A percentile compares a stretch with the other conserved stretches of the same genome.
phyloP scores from a whole-genome alignment of 2,329 filamentous ascomycete genomes.

The Botryotinia calthae region DNA sequence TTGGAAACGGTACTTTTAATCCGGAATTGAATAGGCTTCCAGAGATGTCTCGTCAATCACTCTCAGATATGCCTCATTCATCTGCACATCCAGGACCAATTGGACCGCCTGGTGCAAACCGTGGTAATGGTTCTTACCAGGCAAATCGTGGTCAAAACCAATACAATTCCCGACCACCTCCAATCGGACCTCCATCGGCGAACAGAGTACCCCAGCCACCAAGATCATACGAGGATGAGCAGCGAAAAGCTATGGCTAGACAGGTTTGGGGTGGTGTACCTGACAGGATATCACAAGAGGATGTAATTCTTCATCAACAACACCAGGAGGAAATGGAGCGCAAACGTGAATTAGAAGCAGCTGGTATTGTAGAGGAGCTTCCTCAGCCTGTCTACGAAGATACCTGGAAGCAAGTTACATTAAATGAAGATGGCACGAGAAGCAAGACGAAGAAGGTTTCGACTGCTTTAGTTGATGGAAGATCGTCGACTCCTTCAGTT shows the following conservation, averaged over 20 bases:
- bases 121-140: slow-evolving; percentile 33
- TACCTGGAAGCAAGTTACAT: slow-evolving; percentile 35
- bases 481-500: slow-evolving; percentile 22
- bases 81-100: slow-evolving; percentile 38
- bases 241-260: slow-evolving; percentile 22
- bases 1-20: slow-evolving; percentile 77
- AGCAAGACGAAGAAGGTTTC: slow-evolving; percentile 30
- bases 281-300: slow-evolving; percentile 32
- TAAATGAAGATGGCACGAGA: slow-evolving; percentile 37
- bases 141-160: slow-evolving; percentile 35
- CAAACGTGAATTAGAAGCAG: slow-evolving; percentile 30
- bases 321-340: slow-evolving; percentile 30
- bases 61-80: slow-evolving; percentile 30
- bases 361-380: slow-evolving; percentile 28
- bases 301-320: slow-evolving; percentile 28
- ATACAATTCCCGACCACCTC: slow-evolving; percentile 38
- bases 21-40: slow-evolving; percentile 52
- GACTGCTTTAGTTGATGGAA: slow-evolving; percentile 28
- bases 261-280: slow-evolving; percentile 32
- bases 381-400: slow-evolving; percentile 33
- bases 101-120: slow-evolving; percentile 36
- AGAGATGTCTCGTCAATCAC: slow-evolving; percentile 33
- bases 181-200: slow-evolving; percentile 31
- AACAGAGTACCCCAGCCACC: slow-evolving; percentile 29
- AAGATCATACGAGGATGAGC: slow-evolving; percentile 26